Conservation (phyloP, 768 basidiomycete genomes). For the Phylloporus arenicola region DNA sequence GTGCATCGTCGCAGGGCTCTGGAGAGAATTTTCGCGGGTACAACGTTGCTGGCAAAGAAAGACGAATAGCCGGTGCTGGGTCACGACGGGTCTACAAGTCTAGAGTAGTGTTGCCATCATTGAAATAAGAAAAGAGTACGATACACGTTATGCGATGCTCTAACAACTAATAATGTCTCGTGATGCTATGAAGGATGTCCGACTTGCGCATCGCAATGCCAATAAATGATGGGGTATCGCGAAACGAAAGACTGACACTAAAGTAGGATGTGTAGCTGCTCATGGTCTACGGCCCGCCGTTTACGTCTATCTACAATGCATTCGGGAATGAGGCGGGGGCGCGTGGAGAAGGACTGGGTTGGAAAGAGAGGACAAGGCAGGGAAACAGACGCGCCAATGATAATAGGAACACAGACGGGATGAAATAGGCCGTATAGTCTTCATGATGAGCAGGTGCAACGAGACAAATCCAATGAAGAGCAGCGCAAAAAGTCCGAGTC, state of each 20-base stretch:
- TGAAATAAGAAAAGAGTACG: constrained; percentile 33
- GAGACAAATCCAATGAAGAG: constrained; percentile 58
- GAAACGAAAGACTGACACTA: constrained; percentile 46
- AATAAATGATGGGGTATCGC: constrained; percentile 45
- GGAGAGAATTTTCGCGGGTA: constrained; percentile 7
- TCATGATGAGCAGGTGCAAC: constrained; percentile 48
- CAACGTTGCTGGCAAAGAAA: constrained; percentile 16
- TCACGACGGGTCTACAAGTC: background rate
- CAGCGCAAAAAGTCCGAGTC: constrained; percentile 50
- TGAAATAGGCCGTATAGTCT: constrained; percentile 38
- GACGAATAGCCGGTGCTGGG: constrained; percentile 23
- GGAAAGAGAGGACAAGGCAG: constrained; percentile 4
- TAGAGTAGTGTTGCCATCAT: constrained; percentile 9
- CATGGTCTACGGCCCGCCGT: constrained; percentile 40
- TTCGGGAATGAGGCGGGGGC: constrained; percentile 25
- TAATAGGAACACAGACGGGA: constrained; percentile 37
- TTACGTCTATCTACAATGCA: constrained; percentile 40
- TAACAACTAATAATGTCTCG: constrained; percentile 58
- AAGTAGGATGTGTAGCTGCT: constrained; percentile 39
- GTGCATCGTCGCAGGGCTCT: constrained; percentile 38
- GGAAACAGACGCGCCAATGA: constrained; percentile 27
- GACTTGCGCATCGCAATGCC: constrained; percentile 44
- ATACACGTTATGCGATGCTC: constrained; percentile 61
- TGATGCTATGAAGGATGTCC: constrained; percentile 43
- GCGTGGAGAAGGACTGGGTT: constrained; percentile 8